Evolutionary conservation across 2,329 filamentous ascomycete genomes (phyloP).

Genomic region (Xylariales sp.): DNA sequence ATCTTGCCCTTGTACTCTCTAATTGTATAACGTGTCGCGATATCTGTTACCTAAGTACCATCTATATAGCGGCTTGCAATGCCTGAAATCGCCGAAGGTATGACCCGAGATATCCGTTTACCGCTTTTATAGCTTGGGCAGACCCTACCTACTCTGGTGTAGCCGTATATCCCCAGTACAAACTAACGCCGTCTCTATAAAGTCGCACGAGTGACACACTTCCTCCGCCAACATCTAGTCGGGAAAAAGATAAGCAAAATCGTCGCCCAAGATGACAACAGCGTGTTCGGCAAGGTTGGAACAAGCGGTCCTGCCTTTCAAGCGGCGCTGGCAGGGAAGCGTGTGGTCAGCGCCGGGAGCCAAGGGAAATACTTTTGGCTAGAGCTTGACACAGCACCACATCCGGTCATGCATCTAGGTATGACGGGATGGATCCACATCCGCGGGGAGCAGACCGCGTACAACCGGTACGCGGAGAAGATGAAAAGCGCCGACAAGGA

Average conservation of each 20-base stretch:
- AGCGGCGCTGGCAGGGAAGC: constrained; percentile 78
- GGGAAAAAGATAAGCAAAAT: constrained; percentile 81
- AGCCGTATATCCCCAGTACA: not conserved
- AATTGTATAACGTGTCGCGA: constrained; percentile 1
- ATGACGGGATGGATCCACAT: constrained; percentile 91
- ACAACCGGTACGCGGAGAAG: constrained; percentile 84
- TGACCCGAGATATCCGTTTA: constrained; percentile 15
- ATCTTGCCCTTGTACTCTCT: not conserved
- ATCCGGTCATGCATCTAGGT: constrained; percentile 90
- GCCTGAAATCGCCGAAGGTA: constrained; percentile 49
- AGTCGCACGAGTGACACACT: constrained; percentile 89
- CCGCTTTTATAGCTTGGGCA: constrained; percentile 9
- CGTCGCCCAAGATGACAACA: constrained; percentile 79
- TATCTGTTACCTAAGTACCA: not conserved
- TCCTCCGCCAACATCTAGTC: constrained; percentile 83
- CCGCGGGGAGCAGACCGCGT: constrained; percentile 78
- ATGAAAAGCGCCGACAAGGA: constrained; percentile 69
- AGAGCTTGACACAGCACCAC: constrained; percentile 79
- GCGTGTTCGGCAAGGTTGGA: constrained; percentile 91
- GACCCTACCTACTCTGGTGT: not conserved
- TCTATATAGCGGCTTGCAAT: constrained; percentile 27
- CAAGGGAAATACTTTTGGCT: constrained; percentile 98
- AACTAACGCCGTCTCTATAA: constrained; percentile 46
- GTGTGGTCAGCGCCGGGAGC: constrained; percentile 75
- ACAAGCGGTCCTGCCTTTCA: constrained; percentile 81